A percentile compares a stretch with the other conserved stretches of the same genome.
Conservation (phyloP, 768 basidiomycete genomes). For the Ramaria sp. region DNA sequence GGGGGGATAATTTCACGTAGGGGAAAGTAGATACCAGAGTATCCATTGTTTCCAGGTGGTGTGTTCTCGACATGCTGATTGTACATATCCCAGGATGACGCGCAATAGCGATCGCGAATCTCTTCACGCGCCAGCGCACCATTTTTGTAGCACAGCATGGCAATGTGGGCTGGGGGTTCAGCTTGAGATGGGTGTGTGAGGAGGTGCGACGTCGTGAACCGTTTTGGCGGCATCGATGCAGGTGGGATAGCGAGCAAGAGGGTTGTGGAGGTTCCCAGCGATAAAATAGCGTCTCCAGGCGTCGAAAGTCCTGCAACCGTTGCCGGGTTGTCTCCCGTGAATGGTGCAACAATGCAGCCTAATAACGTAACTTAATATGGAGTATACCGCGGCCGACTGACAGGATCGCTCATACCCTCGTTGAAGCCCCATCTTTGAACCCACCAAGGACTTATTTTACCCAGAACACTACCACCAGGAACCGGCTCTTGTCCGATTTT, state of each 20-base stretch:
- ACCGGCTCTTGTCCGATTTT: slow-evolving; percentile 75
- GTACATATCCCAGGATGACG: slow-evolving; percentile 55
- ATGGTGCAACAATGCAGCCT: slow-evolving; percentile 75
- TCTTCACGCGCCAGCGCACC: slow-evolving; percentile 75
- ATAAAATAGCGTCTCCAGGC: slow-evolving; percentile 75
- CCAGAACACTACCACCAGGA: slow-evolving; percentile 57
- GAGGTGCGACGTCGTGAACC: slow-evolving; percentile 67
- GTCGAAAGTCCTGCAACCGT: slow-evolving; percentile 66
- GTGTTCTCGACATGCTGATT: slow-evolving; percentile 50
- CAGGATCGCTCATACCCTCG: slow-evolving; percentile 31
- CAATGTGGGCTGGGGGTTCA: slow-evolving; percentile 52
- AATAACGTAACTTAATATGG: slow-evolving; percentile 1
- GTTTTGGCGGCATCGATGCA: slow-evolving; percentile 47
- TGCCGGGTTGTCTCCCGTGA: slow-evolving; percentile 86
- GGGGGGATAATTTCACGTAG: slow-evolving; percentile 84
- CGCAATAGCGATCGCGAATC: slow-evolving; percentile 55
- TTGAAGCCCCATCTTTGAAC: slow-evolving; percentile 65
- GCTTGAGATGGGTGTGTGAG: slow-evolving; percentile 55
- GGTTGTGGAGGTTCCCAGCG: slow-evolving; percentile 83
- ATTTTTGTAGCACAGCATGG: slow-evolving; percentile 90
- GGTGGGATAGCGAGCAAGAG: slow-evolving; percentile 71
- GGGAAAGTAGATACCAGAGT: slow-evolving; percentile 70
- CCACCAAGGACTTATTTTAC: slow-evolving; percentile 61
- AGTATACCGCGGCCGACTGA: neutral
- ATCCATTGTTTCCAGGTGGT: slow-evolving; percentile 47